These are phyloP conservation scores for Fusarium sp. DNA, from an alignment of 2,329 filamentous ascomycete species.

Conservation along the genomic window DNA sequence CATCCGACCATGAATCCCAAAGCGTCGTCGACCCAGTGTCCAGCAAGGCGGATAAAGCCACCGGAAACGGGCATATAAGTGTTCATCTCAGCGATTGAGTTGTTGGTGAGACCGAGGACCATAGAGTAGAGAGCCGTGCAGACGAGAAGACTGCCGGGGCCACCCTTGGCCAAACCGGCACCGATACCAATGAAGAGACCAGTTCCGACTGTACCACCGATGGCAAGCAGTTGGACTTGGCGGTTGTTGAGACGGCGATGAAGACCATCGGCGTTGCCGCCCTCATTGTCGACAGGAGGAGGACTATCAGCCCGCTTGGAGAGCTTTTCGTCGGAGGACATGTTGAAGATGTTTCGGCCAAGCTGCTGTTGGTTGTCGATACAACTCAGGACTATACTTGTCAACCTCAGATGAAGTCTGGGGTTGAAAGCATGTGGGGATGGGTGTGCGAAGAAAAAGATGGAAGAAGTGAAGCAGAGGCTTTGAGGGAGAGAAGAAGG, in stretches of 20 bases:
- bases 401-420: slow-evolving; percentile 15
- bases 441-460: neutral
- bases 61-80: slow-evolving; percentile 38
- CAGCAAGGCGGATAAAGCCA: slow-evolving; percentile 35
- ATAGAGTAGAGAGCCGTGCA: slow-evolving; percentile 34
- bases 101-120: slow-evolving; percentile 37
- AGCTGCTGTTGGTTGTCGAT: slow-evolving; percentile 2
- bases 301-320: slow-evolving; percentile 27
- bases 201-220: slow-evolving; percentile 32
- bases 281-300: slow-evolving; percentile 9
- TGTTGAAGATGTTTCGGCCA: slow-evolving; percentile 16
- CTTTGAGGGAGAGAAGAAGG: slow-evolving; percentile 15
- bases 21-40: slow-evolving; percentile 36
- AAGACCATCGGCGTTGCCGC: slow-evolving; percentile 25
- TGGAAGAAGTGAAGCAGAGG: neutral
- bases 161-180: slow-evolving; percentile 33
- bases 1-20: slow-evolving; percentile 43
- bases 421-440: slow-evolving; percentile 25
- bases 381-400: slow-evolving; percentile 6
- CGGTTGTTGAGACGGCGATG: slow-evolving; percentile 38
- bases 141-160: slow-evolving; percentile 30
- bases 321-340: slow-evolving; percentile 33
- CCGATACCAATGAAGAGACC: slow-evolving; percentile 36
- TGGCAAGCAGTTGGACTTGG: slow-evolving; percentile 34
- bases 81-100: slow-evolving; percentile 38